Conservation (phyloP, 495 filamentous ascomycete species). For the Cenococcum geophilum region DNA sequence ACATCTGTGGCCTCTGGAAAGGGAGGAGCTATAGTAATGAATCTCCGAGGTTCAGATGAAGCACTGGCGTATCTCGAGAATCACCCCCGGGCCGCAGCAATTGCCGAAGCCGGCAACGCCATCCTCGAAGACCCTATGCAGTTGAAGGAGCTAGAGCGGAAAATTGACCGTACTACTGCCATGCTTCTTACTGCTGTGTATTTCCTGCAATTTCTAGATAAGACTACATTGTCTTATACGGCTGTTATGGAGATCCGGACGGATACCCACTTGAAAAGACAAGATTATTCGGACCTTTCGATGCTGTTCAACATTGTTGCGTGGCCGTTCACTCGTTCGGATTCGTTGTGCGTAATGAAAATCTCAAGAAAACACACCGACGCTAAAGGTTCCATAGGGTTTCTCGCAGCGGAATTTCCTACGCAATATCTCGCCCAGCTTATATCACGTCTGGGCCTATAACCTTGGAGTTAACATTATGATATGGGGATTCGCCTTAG, state of each 20-base stretch:
- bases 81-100: background rate
- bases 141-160: conserved; percentile 3
- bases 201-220: conserved; percentile 33
- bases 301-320: conserved; percentile 24
- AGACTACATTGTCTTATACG: conserved; percentile 31
- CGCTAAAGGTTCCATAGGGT: background rate
- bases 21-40: background rate
- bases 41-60: background rate
- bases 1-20: background rate
- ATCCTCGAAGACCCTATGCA: background rate
- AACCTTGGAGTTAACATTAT: conserved; percentile 28
- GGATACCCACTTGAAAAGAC: conserved; percentile 19
- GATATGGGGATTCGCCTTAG: conserved; percentile 25
- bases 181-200: conserved; percentile 27
- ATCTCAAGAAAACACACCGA: too few relatives aligned
- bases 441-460: conserved; percentile 20
- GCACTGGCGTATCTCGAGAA: background rate
- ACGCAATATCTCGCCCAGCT: conserved; percentile 23
- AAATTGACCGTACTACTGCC: conserved; percentile 14
- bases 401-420: background rate
- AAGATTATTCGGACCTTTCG: conserved; percentile 16
- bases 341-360: too few relatives aligned
- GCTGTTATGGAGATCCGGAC: conserved; percentile 27
- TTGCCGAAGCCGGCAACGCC: background rate
- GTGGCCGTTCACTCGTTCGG: too few relatives aligned